Base-by-base conservation (phyloP, 805 yeast species). In the Komagataella kurtzmanii region DNA sequence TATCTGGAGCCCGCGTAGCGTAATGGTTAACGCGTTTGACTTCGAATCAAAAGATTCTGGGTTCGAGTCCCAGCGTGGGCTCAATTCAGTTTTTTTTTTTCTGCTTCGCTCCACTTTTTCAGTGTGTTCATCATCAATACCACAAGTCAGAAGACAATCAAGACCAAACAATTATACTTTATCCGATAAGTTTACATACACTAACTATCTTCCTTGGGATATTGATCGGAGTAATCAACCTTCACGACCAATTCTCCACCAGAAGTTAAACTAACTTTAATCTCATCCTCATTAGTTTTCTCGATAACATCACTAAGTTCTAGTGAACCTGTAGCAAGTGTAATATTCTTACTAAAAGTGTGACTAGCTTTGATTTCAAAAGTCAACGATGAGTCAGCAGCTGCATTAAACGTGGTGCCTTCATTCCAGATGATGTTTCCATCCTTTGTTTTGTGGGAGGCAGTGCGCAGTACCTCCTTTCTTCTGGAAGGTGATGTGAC, bases 11-110 rank as follows among this genome's bases (percentile, higher is more conserved):
- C 40, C 40, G 52, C 36, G 79, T 75, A 74, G 80, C 80, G 79
- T 74, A 75, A 75, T 75, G 80, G 80, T 75, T 75, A 75, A 74
- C 80, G 80, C 80, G 77, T 75, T 75, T 75, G 79, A 75, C 79
- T 75, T 75, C 80, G 75, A 75, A 75, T 75, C 80, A 75, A 75
- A 74, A 74, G 80, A 75, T 74, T 75, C 74, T 74, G 79, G 77
- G 80, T 75, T 75, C 80, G 80, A 75, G 77, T 75, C 80, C 70
- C 71, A 63, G 69, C 69, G 59, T 65, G 71, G 69, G 70, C 40
- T 30, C 40, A 30, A 30, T 30, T 10, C 40, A 30, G 40, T 30
- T 30, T 30, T 30, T 30, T 30, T 30, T 30, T 30, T 30, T 3
- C 7, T 1, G 40, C 12, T 30, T 30, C 14, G 3, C 5, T 10